Evolutionary conservation across 1,284 basidiomycete species (phyloP).

Genomic region (Chalciporus sp.): DNA sequence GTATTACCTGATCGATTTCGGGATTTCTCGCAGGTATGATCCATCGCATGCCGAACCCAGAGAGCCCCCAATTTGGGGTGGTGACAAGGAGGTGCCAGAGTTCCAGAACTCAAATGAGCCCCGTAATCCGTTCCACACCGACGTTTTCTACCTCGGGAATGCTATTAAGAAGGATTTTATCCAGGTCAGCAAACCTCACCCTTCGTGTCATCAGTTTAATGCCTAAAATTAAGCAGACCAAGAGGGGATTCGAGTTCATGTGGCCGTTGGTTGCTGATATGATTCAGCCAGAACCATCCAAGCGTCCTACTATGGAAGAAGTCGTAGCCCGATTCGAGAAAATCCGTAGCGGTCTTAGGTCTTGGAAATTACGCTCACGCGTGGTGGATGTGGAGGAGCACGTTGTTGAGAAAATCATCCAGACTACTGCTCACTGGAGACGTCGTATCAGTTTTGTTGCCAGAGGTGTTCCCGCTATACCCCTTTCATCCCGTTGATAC

Average conservation of each 20-base stretch:
- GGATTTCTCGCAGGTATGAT: constrained; percentile 30
- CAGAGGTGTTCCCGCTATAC: background rate
- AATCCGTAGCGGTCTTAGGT: background rate
- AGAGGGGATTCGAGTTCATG: constrained; percentile 32
- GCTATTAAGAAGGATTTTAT: constrained; percentile 11
- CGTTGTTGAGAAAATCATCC: background rate
- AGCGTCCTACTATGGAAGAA: constrained; percentile 27
- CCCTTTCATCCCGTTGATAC: background rate
- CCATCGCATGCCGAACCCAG: constrained; percentile 19
- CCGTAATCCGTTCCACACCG: constrained; percentile 11
- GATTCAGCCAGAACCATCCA: constrained; percentile 24
- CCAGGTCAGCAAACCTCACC: background rate
- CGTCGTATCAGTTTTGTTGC: background rate
- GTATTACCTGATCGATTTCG: constrained; percentile 18
- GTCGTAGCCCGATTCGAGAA: constrained; percentile 14
- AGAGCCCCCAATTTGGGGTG: constrained; percentile 23
- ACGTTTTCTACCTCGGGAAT: constrained; percentile 28
- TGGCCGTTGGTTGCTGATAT: constrained; percentile 25
- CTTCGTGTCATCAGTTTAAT: background rate
- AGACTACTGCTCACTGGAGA: background rate
- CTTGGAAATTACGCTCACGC: constrained; percentile 13
- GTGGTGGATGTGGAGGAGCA: constrained; percentile 10
- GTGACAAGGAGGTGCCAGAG: constrained; percentile 13
- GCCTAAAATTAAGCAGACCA: background rate
- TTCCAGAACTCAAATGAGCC: constrained; percentile 16